These are phyloP conservation scores for Kwoniella mangroviensis DNA, from an alignment of 768 basidiomycete genomes.

Conservation along the genomic window DNA sequence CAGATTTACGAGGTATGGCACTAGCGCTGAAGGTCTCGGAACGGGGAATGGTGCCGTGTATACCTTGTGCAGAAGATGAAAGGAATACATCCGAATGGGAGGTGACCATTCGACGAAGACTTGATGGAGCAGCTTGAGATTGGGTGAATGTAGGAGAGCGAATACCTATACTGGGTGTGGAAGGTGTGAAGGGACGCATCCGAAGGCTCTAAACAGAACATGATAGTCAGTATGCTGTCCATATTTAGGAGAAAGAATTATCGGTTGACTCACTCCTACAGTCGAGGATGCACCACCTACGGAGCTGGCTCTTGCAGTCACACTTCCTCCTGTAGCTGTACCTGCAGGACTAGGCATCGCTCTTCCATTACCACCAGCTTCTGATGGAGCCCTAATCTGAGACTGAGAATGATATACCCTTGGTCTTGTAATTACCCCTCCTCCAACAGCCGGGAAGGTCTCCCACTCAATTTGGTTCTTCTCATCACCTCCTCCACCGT, in stretches of 20 bases:
- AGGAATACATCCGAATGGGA: slow-evolving; percentile 50
- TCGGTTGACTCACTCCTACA: slow-evolving; percentile 45
- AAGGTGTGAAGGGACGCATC: slow-evolving; percentile 17
- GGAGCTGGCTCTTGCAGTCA: slow-evolving; percentile 54
- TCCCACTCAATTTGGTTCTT: slow-evolving; percentile 73
- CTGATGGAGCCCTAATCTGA: slow-evolving; percentile 65
- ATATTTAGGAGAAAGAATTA: not conserved
- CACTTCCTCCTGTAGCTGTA: slow-evolving; percentile 46
- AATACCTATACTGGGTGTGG: slow-evolving; percentile 17
- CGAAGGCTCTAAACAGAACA: slow-evolving; percentile 27
- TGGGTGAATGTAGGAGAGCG: slow-evolving; percentile 8
- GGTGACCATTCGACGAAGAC: slow-evolving; percentile 43
- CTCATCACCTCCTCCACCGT: slow-evolving; percentile 26
- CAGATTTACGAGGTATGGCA: slow-evolving; percentile 18
- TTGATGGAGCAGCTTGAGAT: slow-evolving; percentile 39
- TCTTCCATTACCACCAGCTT: slow-evolving; percentile 37
- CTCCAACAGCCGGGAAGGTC: slow-evolving; percentile 87
- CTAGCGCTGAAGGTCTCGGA: slow-evolving; percentile 27
- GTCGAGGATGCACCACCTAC: slow-evolving; percentile 52
- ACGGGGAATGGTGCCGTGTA: slow-evolving; percentile 5
- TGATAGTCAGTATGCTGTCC: not conserved
- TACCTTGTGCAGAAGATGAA: slow-evolving; percentile 16
- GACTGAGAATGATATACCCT: slow-evolving; percentile 85
- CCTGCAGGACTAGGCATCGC: slow-evolving; percentile 52
- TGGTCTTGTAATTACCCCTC: slow-evolving; percentile 82